Conservation (phyloP, 2,329 filamentous ascomycete species). For the Cladosporium oxysporum region DNA sequence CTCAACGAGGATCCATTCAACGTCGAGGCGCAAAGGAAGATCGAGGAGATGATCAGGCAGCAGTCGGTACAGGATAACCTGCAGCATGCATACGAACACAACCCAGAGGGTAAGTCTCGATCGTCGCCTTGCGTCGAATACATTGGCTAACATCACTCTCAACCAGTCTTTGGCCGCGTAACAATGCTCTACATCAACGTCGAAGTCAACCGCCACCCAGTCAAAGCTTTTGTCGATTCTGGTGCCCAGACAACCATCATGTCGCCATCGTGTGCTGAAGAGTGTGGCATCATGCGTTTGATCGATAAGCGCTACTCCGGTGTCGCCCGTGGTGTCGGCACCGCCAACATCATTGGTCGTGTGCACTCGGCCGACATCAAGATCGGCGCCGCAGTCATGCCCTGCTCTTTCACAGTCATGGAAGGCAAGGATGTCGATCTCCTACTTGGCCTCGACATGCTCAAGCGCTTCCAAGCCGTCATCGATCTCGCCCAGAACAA, state of each 20-base stretch:
- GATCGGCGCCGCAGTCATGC: conserved; percentile 81
- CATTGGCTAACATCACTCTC: conserved; percentile 7
- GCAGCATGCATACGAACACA: conserved; percentile 95
- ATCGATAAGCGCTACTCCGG: conserved; percentile 91
- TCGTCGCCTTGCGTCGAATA: not conserved
- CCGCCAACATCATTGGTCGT: conserved; percentile 88
- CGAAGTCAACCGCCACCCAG: conserved; percentile 86
- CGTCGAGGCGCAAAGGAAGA: conserved; percentile 83
- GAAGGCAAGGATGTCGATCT: conserved; percentile 96
- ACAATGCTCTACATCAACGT: conserved; percentile 97
- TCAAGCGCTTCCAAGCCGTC: conserved; percentile 90
- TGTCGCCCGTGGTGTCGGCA: conserved; percentile 90
- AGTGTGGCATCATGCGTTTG: conserved; percentile 93
- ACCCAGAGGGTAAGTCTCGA: conserved; percentile 76
- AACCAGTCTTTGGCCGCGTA: conserved; percentile 83
- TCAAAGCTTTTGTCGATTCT: conserved; percentile 96
- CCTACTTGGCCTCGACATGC: conserved; percentile 90
- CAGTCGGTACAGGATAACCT: conserved; percentile 93
- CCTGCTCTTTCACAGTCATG: conserved; percentile 98
- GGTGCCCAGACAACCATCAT: conserved; percentile 98
- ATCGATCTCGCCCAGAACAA: conserved; percentile 86
- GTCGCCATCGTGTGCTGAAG: conserved; percentile 88
- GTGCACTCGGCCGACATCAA: conserved; percentile 95
- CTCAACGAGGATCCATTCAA: conserved; percentile 96
- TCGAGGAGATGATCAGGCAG: conserved; percentile 96